Evolutionary conservation across 2,329 filamentous ascomycete genomes (phyloP).

Genomic region (Aspergillus novofumigatus): DNA sequence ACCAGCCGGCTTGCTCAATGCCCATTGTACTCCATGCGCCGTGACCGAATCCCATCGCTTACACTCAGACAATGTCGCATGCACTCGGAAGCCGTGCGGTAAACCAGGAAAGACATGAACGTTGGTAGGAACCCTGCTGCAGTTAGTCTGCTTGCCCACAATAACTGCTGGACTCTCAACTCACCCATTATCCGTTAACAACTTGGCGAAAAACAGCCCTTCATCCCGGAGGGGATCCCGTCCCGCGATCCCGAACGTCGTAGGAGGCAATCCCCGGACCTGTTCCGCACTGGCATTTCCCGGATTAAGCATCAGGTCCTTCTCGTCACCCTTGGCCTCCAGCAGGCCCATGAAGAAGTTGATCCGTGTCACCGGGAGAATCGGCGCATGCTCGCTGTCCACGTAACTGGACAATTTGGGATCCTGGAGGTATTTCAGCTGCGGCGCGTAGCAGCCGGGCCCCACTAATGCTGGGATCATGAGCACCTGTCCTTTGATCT

Average conservation of each 20-base stretch:
- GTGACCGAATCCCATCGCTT: conserved; percentile 29
- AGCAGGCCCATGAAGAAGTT: conserved; percentile 28
- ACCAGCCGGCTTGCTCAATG: conserved; percentile 18
- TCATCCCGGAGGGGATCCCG: conserved; percentile 49
- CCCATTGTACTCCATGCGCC: conserved; percentile 26
- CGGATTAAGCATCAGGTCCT: conserved; percentile 40
- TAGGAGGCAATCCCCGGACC: conserved; percentile 42
- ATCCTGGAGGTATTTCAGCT: conserved; percentile 36
- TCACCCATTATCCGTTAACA: conserved; percentile 43
- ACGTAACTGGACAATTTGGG: conserved; percentile 43
- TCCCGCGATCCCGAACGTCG: conserved; percentile 45
- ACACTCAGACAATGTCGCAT: conserved; percentile 22
- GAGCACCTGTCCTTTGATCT: conserved; percentile 49
- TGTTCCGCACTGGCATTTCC: conserved; percentile 28
- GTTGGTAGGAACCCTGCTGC: conserved; percentile 45
- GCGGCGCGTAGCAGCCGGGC: conserved; percentile 29
- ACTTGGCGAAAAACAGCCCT: conserved; percentile 45
- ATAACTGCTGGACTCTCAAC: conserved; percentile 6
- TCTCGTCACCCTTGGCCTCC: conserved; percentile 19
- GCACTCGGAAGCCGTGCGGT: conserved; percentile 49
- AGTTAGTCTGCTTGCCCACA: neutral
- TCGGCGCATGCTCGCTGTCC: conserved; percentile 47
- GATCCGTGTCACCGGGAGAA: conserved; percentile 42
- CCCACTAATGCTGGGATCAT: conserved; percentile 49
- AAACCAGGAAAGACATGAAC: conserved; percentile 49